Base-by-base conservation (phyloP, 1,139 yeast genomes). In the Hyphopichia burtonii region DNA sequence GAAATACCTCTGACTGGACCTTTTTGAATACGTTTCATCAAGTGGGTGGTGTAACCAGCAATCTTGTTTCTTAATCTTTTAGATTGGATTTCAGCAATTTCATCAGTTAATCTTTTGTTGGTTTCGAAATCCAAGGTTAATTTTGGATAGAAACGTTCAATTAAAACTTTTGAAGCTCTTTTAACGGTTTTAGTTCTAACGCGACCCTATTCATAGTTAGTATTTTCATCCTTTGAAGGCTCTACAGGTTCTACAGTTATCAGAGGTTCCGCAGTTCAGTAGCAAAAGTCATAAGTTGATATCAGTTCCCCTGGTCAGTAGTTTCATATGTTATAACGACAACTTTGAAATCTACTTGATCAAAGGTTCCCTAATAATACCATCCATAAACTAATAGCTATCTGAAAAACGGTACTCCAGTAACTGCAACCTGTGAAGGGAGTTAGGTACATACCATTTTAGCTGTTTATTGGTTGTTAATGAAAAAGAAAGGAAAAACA, bases 1-100 rank as follows among this genome's bases (percentile, higher is more conserved):
- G 99, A 93, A 65, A 93, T 94, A 83, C 99, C 99, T 86, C 98
- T 91, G 66, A 93, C 99, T 82, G 99, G 99, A 71, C 99, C 99
- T 85, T 93, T 93, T 81, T 94, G 99, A 72, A 93, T 93, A 83
- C 99, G 91, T 86, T 89, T 91, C 99, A 93, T 94, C 79, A 93
- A 86, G 80, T 93, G 99, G 71, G 99, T 93, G 79, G 99, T 93
- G 96, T 91, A 93, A 75, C 99, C 99, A 74, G 99, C 99, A 71
- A 93, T 94, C 90, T 93, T 93, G 94, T 94, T 94, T 85, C 99
- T 93, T 76, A 94, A 87, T 82, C 99, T 91, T 88, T 94, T 94
- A 69, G 99, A 89, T 78, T 94, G 97, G 73, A 94, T 94, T 76
- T 88, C 91, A 65, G 99, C 99, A 68, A 94, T 89, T 78, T 94